Evolutionary conservation across 495 filamentous ascomycete genomes (phyloP).

Genomic region (Penicillium mononematosum): DNA sequence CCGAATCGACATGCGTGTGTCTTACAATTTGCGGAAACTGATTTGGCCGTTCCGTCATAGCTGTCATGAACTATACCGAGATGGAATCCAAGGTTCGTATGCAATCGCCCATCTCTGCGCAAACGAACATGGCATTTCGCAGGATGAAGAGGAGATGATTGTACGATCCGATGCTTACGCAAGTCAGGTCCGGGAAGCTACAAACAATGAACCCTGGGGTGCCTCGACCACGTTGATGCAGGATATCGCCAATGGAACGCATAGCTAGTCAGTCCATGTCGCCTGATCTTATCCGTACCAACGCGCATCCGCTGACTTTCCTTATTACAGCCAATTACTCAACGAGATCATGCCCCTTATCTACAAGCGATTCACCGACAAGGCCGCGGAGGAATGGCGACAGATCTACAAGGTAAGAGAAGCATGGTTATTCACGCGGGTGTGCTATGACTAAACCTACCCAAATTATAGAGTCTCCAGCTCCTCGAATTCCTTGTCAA

Average conservation of each 20-base stretch:
- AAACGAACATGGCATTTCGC: background rate
- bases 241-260: conserved; percentile 96
- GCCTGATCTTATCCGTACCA: conserved; percentile 8
- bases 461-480: conserved; percentile 65
- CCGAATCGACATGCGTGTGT: conserved; percentile 17
- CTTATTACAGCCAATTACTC: conserved; percentile 71
- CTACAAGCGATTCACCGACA: conserved; percentile 98
- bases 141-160: conserved; percentile 1
- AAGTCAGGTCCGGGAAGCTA: conserved; percentile 83
- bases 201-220: conserved; percentile 97
- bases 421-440: background rate
- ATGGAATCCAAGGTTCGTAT: conserved; percentile 91
- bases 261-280: conserved; percentile 78
- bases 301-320: conserved; percentile 19
- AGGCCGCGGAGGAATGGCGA: conserved; percentile 96
- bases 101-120: conserved; percentile 13
- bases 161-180: conserved; percentile 23
- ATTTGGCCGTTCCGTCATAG: conserved; percentile 47
- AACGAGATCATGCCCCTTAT: conserved; percentile 99
- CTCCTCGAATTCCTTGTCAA: conserved; percentile 97
- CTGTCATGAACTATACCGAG: conserved; percentile 99
- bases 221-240: conserved; percentile 89
- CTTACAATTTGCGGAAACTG: conserved; percentile 6
- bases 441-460: background rate
- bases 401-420: conserved; percentile 88